Base-by-base conservation (phyloP, 768 basidiomycete genomes). In the Dictyophora rubrovolvata region DNA sequence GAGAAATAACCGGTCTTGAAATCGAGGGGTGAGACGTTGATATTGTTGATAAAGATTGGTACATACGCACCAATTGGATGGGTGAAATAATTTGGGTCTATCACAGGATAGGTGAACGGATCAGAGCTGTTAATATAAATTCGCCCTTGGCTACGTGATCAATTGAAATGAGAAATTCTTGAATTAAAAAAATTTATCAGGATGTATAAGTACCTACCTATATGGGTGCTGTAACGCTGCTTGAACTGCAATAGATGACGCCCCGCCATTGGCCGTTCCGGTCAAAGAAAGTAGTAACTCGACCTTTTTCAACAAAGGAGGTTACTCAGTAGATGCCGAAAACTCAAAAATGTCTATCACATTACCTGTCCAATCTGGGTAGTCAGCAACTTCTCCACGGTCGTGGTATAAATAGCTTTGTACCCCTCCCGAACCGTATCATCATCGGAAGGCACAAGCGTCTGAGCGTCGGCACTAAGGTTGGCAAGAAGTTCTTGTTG, bases 71-170 rank as follows among this genome's bases (percentile, higher is more conserved):
- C 80, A 20, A 79, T 78, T 6, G 74, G 69, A 64, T 84, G 79
- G 5, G 77, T 72, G 55, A 85, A 78, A 70, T 87, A 87, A 61
- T 77, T 70, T 4, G 86, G 86, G 69, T 88, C 82, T 66, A 88
- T 82, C 49, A 77, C 67, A 5, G 84, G 84, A 21, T 72, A 64
- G 59, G 80, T 79, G 69, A 87, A 89, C 1, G 81, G 72, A 59
- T 79, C 77, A 16, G 75, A 72, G 2, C 80, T 78, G 65, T 76
- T 83, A 71, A 87, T 82, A 60, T 78, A 79, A 28, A 87, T 65
- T 5, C 74, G 76, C n/a, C 86, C 87, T 54, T 81, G 77, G 37
- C 78, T 77, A 23, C 60, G 52, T 17, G 10, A 42, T 18, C n/a
- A 51, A 59, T 52, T 20, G 55, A 28, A 37, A 28, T 46, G 14